A percentile compares a stretch with the other conserved stretches of the same genome.
Conservation (phyloP, 202 grass and related monocot species). For the Schoenoplectus tabernaemontani region DNA sequence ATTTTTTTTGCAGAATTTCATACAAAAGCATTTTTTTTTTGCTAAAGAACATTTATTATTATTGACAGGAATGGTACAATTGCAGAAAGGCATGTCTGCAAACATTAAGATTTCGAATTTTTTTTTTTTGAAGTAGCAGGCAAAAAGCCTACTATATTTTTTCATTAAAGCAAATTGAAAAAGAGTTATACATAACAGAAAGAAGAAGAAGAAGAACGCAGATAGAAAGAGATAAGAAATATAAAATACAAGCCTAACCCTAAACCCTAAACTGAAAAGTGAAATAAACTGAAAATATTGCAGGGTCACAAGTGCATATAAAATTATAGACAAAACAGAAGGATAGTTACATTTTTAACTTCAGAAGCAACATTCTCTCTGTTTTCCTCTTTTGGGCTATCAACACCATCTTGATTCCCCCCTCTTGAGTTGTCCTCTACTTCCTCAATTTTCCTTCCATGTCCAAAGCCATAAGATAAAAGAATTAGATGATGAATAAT, state of each 20-base stretch:
- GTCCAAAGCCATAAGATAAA: conserved; percentile 27
- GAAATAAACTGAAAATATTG: not conserved
- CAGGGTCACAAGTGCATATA: not conserved
- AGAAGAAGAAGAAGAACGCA: too few relatives aligned
- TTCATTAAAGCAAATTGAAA: too few relatives aligned
- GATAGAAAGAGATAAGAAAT: too few relatives aligned
- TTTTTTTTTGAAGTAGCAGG: too few relatives aligned
- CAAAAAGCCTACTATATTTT: too few relatives aligned
- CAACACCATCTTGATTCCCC: conserved; percentile 31
- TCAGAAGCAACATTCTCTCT: conserved; percentile 32
- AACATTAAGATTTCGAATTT: not conserved
- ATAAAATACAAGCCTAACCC: too few relatives aligned
- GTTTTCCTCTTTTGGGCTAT: conserved; percentile 31
- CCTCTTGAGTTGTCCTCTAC: conserved; percentile 47
- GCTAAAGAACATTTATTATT: not conserved
- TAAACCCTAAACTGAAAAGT: too few relatives aligned
- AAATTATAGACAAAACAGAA: not conserved
- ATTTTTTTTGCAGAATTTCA: not conserved
- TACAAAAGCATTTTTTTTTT: not conserved
- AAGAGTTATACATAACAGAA: too few relatives aligned
- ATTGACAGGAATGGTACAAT: not conserved
- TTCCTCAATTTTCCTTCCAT: conserved; percentile 62
- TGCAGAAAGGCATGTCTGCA: not conserved
- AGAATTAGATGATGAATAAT: conserved; percentile 20
- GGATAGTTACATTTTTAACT: conserved; percentile 42